Evolutionary conservation across 306 rosid species (phyloP).

Genomic region (Dryas alaskensis): DNA sequence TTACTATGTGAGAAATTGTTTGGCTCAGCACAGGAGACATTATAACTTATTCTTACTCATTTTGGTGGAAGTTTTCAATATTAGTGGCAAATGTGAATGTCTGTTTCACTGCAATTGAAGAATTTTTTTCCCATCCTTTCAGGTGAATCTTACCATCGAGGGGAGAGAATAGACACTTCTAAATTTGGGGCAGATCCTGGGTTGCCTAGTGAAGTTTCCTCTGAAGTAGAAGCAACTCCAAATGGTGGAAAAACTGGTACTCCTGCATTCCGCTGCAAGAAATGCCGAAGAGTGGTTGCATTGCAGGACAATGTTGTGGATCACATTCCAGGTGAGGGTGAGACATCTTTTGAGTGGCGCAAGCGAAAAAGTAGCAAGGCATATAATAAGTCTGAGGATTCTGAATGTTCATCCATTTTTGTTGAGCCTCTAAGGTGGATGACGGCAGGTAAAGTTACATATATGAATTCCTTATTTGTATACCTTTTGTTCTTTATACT

Average conservation of each 20-base stretch:
- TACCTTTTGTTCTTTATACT: background rate
- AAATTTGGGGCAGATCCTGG: conserved; percentile 92
- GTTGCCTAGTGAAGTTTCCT: conserved; percentile 47
- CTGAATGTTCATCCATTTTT: conserved; percentile 87
- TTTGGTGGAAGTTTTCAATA: background rate
- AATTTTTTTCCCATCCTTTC: conserved; percentile 20
- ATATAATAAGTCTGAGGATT: conserved; percentile 56
- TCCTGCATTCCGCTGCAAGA: conserved; percentile 79
- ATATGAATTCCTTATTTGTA: background rate
- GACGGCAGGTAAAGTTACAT: conserved; percentile 66
- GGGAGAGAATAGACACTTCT: conserved; percentile 66
- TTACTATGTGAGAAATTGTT: background rate
- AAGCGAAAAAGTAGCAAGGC: conserved; percentile 75
- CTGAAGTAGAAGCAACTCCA: conserved; percentile 48
- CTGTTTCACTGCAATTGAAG: background rate
- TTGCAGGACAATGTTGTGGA: conserved; percentile 75
- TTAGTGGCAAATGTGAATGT: background rate
- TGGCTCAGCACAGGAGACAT: background rate
- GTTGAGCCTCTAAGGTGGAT: conserved; percentile 94
- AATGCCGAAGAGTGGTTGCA: conserved; percentile 81
- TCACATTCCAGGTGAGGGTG: conserved; percentile 90
- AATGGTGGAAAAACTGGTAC: conserved; percentile 37
- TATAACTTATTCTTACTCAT: background rate
- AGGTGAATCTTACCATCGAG: conserved; percentile 77
- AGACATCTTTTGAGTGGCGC: conserved; percentile 63